These are phyloP conservation scores for Coemansia sp. DNA, from an alignment of 192 early-diverging fungal species.

Conservation along the genomic window DNA sequence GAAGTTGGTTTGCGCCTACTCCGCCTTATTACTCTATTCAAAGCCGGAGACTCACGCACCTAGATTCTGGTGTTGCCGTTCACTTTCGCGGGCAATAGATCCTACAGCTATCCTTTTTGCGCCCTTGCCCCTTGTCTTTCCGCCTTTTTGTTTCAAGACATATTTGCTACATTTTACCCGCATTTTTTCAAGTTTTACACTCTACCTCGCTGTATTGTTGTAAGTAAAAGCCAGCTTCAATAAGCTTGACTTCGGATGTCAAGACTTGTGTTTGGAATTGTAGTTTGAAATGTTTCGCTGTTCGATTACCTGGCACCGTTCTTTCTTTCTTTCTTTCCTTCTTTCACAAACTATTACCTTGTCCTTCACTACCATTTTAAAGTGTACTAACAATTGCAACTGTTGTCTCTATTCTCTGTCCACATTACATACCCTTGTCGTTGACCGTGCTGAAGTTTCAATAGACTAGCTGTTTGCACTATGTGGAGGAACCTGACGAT, in stretches of 20 bases:
- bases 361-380: neutral
- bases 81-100: neutral
- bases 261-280: neutral
- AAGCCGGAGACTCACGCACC: slow-evolving; percentile 2
- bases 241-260: neutral
- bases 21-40: neutral
- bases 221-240: neutral
- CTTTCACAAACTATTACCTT: neutral
- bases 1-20: slow-evolving; percentile 8
- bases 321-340: neutral
- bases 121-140: neutral
- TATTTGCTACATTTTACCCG: slow-evolving; percentile 3
- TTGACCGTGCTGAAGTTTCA: neutral
- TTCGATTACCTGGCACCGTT: neutral
- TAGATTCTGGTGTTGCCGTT: slow-evolving; percentile 1
- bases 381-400: neutral
- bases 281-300: neutral
- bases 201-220: neutral
- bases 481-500: slow-evolving; percentile 54
- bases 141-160: slow-evolving; percentile 2
- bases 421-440: neutral
- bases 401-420: neutral
- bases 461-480: neutral
- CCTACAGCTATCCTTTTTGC: neutral
- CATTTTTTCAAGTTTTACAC: neutral